These are phyloP conservation scores for Ophiostoma sp. DNA, from an alignment of 2,329 filamentous ascomycete species.

Conservation along the genomic window DNA sequence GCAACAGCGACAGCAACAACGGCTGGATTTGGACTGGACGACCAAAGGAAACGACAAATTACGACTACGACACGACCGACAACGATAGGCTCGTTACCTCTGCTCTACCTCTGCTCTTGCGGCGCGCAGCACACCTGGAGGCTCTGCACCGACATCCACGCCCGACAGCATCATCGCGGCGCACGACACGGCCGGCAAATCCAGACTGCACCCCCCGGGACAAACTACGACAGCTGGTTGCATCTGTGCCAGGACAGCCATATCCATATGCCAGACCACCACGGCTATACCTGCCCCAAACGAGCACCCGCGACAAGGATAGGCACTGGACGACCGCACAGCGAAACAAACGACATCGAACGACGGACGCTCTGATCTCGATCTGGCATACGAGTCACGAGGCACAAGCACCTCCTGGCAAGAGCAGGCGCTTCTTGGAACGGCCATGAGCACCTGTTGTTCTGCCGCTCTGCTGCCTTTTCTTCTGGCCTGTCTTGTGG, in stretches of 20 bases:
- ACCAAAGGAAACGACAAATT: background rate
- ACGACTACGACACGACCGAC: background rate
- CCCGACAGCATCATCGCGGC: no score
- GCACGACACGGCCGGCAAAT: background rate
- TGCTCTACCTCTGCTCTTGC: no score
- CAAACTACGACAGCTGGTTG: no score
- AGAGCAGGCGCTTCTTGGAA: conserved; percentile 11
- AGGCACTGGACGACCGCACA: background rate
- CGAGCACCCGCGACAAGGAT: background rate
- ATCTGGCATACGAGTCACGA: background rate
- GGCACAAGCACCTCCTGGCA: conserved; percentile 1
- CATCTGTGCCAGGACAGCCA: no score
- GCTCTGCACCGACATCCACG: no score
- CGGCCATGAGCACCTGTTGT: conserved; percentile 23
- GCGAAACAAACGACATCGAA: background rate
- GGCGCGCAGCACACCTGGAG: no score
- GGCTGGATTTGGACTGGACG: background rate
- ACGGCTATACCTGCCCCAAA: conserved; percentile 11
- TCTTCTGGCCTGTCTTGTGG: conserved; percentile 20
- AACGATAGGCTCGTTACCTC: no score
- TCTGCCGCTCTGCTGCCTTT: conserved; percentile 19
- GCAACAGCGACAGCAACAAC: background rate
- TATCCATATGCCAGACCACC: background rate
- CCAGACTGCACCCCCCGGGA: background rate
- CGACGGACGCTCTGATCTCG: background rate